Evolutionary conservation across 345 rosid species (phyloP).

Genomic region (Bruguiera sexangula): DNA sequence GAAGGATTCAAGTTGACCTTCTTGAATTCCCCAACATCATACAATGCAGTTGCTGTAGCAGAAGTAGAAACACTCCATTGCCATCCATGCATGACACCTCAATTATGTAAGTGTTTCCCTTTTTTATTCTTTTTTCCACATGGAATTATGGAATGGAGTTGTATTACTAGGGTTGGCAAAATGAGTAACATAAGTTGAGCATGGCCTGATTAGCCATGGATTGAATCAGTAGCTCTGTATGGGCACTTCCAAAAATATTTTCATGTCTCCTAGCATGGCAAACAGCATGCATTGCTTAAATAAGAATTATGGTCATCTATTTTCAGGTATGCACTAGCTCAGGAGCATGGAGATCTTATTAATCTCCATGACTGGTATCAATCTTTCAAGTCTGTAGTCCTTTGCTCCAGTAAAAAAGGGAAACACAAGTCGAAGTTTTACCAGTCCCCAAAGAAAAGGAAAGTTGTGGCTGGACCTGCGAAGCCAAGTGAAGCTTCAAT

Average conservation of each 20-base stretch:
- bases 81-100: constrained; percentile 88
- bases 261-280: neutral
- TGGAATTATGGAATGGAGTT: constrained; percentile 6
- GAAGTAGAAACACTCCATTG: constrained; percentile 34
- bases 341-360: constrained; percentile 85
- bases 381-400: constrained; percentile 62
- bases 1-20: constrained; percentile 84
- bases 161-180: neutral
- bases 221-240: neutral
- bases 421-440: constrained; percentile 54
- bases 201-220: neutral
- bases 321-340: constrained; percentile 68
- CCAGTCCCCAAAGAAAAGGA: constrained; percentile 56
- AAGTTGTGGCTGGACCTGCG: constrained; percentile 43
- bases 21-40: constrained; percentile 60
- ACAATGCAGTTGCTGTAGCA: constrained; percentile 65
- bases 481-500: constrained; percentile 54
- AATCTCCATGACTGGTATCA: constrained; percentile 95
- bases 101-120: constrained; percentile 58
- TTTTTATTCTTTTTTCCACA: neutral
- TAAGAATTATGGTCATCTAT: neutral
- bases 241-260: neutral
- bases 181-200: neutral
- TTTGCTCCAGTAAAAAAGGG: constrained; percentile 35
- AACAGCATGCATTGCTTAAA: neutral